Conservation (phyloP, 495 filamentous ascomycete species). For the Aspergillus affinis region DNA sequence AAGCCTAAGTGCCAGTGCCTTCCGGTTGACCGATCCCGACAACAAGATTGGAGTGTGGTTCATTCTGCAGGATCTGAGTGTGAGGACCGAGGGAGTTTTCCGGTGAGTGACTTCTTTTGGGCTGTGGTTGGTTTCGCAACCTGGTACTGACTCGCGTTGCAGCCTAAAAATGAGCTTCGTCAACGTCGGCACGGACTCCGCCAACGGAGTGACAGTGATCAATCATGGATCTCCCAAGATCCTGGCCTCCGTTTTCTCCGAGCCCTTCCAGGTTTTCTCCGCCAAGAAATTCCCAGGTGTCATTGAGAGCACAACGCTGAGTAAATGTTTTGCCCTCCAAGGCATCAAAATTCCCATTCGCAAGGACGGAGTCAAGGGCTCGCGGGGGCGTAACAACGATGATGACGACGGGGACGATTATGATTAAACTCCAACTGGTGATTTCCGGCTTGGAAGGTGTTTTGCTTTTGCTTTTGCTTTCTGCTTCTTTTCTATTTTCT, state of each 20-base stretch:
- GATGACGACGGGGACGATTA: slow-evolving; percentile 57
- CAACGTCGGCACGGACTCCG: slow-evolving; percentile 64
- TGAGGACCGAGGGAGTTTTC: slow-evolving; percentile 88
- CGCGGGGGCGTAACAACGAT: slow-evolving; percentile 58
- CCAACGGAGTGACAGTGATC: slow-evolving; percentile 48
- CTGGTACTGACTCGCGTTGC: neutral
- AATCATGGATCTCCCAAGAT: slow-evolving; percentile 82
- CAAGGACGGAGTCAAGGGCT: slow-evolving; percentile 72
- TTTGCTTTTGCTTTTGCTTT: slow-evolving; percentile 9
- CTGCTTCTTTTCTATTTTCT: slow-evolving; percentile 7
- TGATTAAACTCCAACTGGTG: slow-evolving; percentile 18
- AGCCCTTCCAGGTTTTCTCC: slow-evolving; percentile 89
- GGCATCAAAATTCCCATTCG: slow-evolving; percentile 97
- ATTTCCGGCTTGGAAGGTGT: slow-evolving; percentile 2
- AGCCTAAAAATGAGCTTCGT: slow-evolving; percentile 80
- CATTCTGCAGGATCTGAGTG: slow-evolving; percentile 91
- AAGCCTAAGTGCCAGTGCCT: slow-evolving; percentile 86
- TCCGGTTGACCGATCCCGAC: slow-evolving; percentile 76
- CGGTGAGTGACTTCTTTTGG: slow-evolving; percentile 53
- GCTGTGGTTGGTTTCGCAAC: neutral
- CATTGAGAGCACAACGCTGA: slow-evolving; percentile 88
- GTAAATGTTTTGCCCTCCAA: slow-evolving; percentile 90
- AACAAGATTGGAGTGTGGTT: slow-evolving; percentile 96
- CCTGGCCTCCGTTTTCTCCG: slow-evolving; percentile 83
- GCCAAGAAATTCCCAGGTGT: slow-evolving; percentile 99